A percentile compares a stretch with the other conserved stretches of the same genome.
These are phyloP conservation scores for Prunus dulcis DNA, from an alignment of 306 rosid species.

Conservation along the genomic window DNA sequence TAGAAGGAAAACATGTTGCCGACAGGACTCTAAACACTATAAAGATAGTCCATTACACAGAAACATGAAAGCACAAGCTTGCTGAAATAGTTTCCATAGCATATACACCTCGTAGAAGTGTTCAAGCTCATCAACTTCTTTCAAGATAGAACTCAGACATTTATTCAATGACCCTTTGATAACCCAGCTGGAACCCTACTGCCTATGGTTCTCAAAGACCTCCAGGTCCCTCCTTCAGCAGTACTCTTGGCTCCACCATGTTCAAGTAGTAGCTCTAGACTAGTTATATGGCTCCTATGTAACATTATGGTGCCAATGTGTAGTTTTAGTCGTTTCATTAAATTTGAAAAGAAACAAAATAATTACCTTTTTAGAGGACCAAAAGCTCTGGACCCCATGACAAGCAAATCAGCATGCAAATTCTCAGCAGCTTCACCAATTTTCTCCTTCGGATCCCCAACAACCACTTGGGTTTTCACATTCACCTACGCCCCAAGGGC, in stretches of 20 bases:
- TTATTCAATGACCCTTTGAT: background rate
- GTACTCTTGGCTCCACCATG: background rate
- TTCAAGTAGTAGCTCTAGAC: background rate
- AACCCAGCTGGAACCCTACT: background rate
- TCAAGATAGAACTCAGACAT: background rate
- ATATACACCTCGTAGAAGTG: background rate
- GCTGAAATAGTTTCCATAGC: background rate
- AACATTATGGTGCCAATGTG: background rate
- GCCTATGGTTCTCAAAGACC: background rate
- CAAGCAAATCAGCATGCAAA: conserved; percentile 77
- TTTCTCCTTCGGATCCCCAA: conserved; percentile 94
- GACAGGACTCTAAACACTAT: background rate
- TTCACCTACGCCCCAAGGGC: conserved; percentile 23
- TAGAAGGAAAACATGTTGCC: background rate
- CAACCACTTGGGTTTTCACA: conserved; percentile 60
- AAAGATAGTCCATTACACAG: background rate
- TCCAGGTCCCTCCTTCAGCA: background rate
- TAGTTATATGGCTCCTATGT: background rate
- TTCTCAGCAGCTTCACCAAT: conserved; percentile 69
- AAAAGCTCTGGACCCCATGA: conserved; percentile 77
- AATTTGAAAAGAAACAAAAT: background rate
- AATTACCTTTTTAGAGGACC: conserved; percentile 80
- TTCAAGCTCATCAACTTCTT: background rate
- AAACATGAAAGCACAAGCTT: background rate
- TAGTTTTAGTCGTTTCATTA: background rate